A percentile compares a stretch with the other conserved stretches of the same genome.
These are phyloP conservation scores for Arthrobotrys entomopaga DNA, from an alignment of 2,329 filamentous ascomycete genomes.

Conservation along the genomic window DNA sequence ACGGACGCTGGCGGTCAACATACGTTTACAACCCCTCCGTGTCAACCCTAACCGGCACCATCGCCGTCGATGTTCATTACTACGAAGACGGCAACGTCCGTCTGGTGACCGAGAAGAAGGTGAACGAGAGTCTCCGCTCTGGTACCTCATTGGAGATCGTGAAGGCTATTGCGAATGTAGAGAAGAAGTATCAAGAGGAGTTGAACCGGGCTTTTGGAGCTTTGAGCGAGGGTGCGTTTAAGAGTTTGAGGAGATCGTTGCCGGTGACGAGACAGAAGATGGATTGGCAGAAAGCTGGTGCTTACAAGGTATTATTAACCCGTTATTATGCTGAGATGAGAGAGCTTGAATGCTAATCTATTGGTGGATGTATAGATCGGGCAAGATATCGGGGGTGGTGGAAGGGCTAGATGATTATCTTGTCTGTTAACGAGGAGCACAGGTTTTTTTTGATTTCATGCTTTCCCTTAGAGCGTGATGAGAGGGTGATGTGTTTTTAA, in stretches of 20 bases:
- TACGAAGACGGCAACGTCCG: slow-evolving; percentile 99
- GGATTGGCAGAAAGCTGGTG: slow-evolving; percentile 98
- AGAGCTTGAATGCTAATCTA: not conserved
- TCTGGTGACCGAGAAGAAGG: slow-evolving; percentile 84
- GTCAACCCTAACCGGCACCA: slow-evolving; percentile 75
- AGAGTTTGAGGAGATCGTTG: slow-evolving; percentile 87
- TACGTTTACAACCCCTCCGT: slow-evolving; percentile 81
- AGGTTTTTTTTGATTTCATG: slow-evolving; percentile 5
- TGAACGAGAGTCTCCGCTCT: slow-evolving; percentile 71
- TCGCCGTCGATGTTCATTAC: slow-evolving; percentile 97
- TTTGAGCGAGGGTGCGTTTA: slow-evolving; percentile 94
- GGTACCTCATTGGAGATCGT: slow-evolving; percentile 75
- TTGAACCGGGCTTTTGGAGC: slow-evolving; percentile 88
- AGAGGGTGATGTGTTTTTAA: too few relatives aligned
- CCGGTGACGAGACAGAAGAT: slow-evolving; percentile 98
- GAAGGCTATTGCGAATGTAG: slow-evolving; percentile 78
- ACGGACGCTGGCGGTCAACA: slow-evolving; percentile 91
- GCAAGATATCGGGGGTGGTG: slow-evolving; percentile 54
- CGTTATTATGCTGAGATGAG: not conserved
- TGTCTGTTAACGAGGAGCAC: slow-evolving; percentile 41
- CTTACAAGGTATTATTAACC: slow-evolving; percentile 79
- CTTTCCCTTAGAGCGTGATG: too few relatives aligned
- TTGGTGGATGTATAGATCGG: slow-evolving; percentile 31
- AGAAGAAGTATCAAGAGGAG: slow-evolving; percentile 96
- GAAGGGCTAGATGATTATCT: slow-evolving; percentile 38